Percentiles rank a stretch among this genome's conserved stretches.
phyloP scores from a whole-genome alignment of 139 green algal genomes.

The Picochlorum sp. region DNA sequence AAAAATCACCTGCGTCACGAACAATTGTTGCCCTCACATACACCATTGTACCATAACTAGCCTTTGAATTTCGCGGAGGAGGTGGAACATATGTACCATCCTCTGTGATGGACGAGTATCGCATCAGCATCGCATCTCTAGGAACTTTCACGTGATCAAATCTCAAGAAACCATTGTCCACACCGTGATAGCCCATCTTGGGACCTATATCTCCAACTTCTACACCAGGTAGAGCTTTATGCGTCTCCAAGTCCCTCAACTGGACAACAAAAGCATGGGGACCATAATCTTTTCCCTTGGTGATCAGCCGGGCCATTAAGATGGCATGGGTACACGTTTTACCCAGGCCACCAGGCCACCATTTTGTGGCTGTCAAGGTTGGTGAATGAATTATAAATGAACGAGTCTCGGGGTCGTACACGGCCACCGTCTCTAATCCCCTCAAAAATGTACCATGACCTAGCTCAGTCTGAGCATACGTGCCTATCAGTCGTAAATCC shows the following conservation, averaged over 20 bases:
- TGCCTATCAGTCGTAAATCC: slow-evolving; percentile 69
- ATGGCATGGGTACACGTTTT: slow-evolving; percentile 88
- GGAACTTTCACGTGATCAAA: slow-evolving; percentile 68
- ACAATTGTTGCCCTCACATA: slow-evolving; percentile 83
- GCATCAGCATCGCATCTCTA: slow-evolving; percentile 79
- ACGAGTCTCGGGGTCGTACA: slow-evolving; percentile 61
- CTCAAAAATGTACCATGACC: slow-evolving; percentile 92
- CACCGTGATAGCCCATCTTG: slow-evolving; percentile 84
- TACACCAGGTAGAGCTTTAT: slow-evolving; percentile 78
- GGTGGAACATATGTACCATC: slow-evolving; percentile 77
- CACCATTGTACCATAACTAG: slow-evolving; percentile 89
- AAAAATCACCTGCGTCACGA: slow-evolving; percentile 48
- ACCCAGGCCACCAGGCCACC: slow-evolving; percentile 77
- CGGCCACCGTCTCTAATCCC: slow-evolving; percentile 91
- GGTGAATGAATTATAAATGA: slow-evolving; percentile 92
- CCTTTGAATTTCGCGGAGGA: slow-evolving; percentile 74
- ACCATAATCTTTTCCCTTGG: slow-evolving; percentile 57
- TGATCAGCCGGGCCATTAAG: slow-evolving; percentile 84
- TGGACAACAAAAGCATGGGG: slow-evolving; percentile 81
- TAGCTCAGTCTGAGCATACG: slow-evolving; percentile 95
- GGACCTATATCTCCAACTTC: slow-evolving; percentile 89
- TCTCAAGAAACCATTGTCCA: slow-evolving; percentile 83
- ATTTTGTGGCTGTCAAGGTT: slow-evolving; percentile 81
- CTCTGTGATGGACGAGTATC: slow-evolving; percentile 64
- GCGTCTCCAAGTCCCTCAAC: slow-evolving; percentile 65